Conservation (phyloP, 768 basidiomycete species). For the Boletus insuetus region DNA sequence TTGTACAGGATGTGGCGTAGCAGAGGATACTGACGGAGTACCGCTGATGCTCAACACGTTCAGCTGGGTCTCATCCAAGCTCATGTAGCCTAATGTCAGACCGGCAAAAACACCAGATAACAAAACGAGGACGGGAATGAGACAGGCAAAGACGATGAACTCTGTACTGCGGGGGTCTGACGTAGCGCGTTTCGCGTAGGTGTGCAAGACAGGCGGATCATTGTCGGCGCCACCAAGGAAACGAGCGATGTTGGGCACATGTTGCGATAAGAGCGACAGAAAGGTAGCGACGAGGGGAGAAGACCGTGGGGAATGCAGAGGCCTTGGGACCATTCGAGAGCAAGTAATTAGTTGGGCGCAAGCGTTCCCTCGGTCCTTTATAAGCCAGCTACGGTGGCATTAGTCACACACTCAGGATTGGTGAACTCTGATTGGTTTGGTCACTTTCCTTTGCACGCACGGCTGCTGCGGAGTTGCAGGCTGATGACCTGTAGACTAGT, state of each 20-base stretch:
- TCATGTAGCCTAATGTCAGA: conserved; percentile 90
- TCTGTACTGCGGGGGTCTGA: conserved; percentile 17
- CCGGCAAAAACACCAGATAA: conserved; percentile 88
- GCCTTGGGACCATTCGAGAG: conserved; percentile 40
- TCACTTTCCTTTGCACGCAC: no score
- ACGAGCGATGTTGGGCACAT: conserved; percentile 43
- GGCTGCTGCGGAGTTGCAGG: no score
- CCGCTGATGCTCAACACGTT: conserved; percentile 85
- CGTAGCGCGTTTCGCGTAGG: conserved; percentile 32
- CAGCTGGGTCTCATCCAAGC: conserved; percentile 88
- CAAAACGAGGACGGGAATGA: conserved; percentile 83
- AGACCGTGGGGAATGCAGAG: conserved; percentile 33
- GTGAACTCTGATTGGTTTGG: no score
- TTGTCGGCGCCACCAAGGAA: conserved; percentile 7
- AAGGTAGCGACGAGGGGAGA: conserved; percentile 46
- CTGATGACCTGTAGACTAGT: no score
- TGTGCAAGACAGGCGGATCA: conserved; percentile 19
- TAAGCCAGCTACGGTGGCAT: background rate
- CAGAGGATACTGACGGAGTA: conserved; percentile 55
- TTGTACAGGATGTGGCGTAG: background rate
- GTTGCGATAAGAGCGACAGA: conserved; percentile 41
- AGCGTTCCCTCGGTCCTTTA: background rate
- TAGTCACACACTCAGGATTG: background rate
- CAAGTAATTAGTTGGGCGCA: background rate
- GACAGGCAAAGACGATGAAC: conserved; percentile 44